These are phyloP conservation scores for Bipolaris oryzae DNA, from an alignment of 2,329 filamentous ascomycete species.

Conservation along the genomic window DNA sequence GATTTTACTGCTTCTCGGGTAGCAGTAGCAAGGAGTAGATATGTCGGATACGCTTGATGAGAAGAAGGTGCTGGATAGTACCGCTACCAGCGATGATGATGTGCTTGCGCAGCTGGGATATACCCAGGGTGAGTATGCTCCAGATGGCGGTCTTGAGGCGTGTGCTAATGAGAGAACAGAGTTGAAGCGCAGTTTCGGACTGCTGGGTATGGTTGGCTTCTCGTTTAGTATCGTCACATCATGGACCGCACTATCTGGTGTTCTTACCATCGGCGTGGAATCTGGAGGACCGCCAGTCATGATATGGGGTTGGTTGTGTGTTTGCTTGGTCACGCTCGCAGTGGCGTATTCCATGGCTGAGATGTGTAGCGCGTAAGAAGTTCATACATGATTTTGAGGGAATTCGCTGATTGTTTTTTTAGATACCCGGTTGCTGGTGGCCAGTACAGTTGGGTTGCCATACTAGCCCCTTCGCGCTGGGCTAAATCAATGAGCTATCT, in stretches of 20 bases:
- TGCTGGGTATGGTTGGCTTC: constrained; percentile 65
- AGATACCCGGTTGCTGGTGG: constrained; percentile 61
- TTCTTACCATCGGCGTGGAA: constrained; percentile 62
- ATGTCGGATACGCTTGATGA: constrained; percentile 24
- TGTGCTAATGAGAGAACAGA: constrained; percentile 45
- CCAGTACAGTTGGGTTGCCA: constrained; percentile 64
- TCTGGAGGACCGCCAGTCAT: constrained; percentile 64
- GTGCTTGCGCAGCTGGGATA: constrained; percentile 51
- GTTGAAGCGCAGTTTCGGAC: constrained; percentile 61
- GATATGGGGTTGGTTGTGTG: constrained; percentile 63
- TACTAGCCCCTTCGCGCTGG: constrained; percentile 56
- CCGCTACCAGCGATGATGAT: constrained; percentile 44
- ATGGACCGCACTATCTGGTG: constrained; percentile 63
- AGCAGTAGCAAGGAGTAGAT: no score
- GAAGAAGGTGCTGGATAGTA: constrained; percentile 33
- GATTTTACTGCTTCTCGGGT: no score
- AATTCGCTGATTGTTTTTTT: constrained; percentile 7
- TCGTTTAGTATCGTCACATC: constrained; percentile 64
- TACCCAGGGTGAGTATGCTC: constrained; percentile 39
- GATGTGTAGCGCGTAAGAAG: constrained; percentile 56
- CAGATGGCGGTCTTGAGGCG: not conserved
- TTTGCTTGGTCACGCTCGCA: constrained; percentile 58
- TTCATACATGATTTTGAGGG: not conserved
- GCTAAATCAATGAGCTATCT: constrained; percentile 48
- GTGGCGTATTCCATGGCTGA: constrained; percentile 66